Percentiles rank a stretch among this genome's conserved stretches.
These are phyloP conservation scores for Podosphaera xanthii DNA, from an alignment of 2,329 filamentous ascomycete species.

Conservation along the genomic window DNA sequence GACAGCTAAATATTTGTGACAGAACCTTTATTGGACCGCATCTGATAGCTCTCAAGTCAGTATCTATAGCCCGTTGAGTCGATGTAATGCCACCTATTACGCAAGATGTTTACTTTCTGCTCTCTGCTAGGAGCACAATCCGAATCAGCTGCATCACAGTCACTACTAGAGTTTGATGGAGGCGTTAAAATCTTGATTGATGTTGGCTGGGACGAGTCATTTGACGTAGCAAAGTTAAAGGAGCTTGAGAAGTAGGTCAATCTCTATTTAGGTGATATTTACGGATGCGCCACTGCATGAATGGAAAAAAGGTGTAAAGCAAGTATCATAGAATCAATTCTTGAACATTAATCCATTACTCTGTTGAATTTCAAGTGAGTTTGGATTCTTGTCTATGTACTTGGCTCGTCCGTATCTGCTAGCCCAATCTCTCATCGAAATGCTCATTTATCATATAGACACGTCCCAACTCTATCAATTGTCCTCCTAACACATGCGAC, in stretches of 20 bases:
- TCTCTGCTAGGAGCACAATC: slow-evolving; percentile 80
- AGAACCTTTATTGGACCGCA: too few species aligned
- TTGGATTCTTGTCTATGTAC: neutral
- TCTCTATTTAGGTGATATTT: slow-evolving; percentile 3
- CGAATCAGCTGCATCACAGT: slow-evolving; percentile 69
- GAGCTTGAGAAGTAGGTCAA: slow-evolving; percentile 64
- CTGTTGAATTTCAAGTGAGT: slow-evolving; percentile 3
- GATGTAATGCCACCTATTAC: neutral
- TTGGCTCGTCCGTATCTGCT: neutral
- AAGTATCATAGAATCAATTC: slow-evolving; percentile 13
- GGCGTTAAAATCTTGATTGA: slow-evolving; percentile 90
- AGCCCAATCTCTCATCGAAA: slow-evolving; percentile 6
- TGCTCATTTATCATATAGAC: slow-evolving; percentile 26
- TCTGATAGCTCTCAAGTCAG: neutral
- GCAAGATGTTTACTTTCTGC: slow-evolving; percentile 82
- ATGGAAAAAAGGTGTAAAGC: slow-evolving; percentile 6
- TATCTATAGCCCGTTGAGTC: neutral
- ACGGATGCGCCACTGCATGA: neutral
- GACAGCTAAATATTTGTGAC: too few species aligned
- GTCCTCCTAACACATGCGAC: slow-evolving; percentile 91
- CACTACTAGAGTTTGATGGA: slow-evolving; percentile 88
- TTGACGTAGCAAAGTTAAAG: slow-evolving; percentile 59
- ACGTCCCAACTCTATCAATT: slow-evolving; percentile 76
- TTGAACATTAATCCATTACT: slow-evolving; percentile 4
- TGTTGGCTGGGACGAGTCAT: slow-evolving; percentile 86